Evolutionary conservation across 495 filamentous ascomycete species (phyloP), one percentile per base, ranked within the genome.

Genomic region (Lophium mytilinum): DNA sequence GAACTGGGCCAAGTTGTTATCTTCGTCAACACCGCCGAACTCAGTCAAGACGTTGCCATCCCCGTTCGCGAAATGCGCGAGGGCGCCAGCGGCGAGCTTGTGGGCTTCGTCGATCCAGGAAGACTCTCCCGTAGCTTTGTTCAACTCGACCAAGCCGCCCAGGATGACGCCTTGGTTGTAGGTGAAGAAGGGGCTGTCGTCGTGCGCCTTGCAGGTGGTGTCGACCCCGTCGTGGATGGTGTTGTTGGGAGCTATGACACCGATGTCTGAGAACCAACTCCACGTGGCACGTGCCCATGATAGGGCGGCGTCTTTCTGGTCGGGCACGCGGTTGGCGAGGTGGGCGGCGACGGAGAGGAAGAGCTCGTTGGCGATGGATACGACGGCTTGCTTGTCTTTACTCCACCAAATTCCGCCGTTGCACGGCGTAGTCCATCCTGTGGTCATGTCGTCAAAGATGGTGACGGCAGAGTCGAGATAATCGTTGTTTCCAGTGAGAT

Each of bases 91-190:
- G n/a, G 85, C 87, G 51, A 90, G 88, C 30, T 61, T 65, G 30
- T 73, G 70, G n/a, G 87, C 87, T 1, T 76, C 68, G 18, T 63
- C 60, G 6, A 89, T 69, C 24, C 80, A 78, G 8, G 74, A 70
- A 4, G 53, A 11, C 61, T 86, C 76, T 0, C 76, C 73, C 1
- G 76, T 75, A 0, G 81, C 83, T 55, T 68, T 72, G 66, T 75
- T 69, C 49, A 90, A 73, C 69, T 90, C 86, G 43, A 85, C 81
- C 1, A 90, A 76, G 0, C 77, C 88, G 12, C 87, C 87, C 11
- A 90, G 76, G 37, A 90, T 74, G 30, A 89, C 85, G 37, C 87
- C 87, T 70, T 92, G 87, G 72, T 90, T 92, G 73, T 92, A 92
- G 0, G 84, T 81, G 80, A 81, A 90, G 46, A 82, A 78, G 8